A percentile compares a stretch with the other conserved stretches of the same genome.
Conservation (phyloP, 148 eudicot species). For the Fagopyrum esculentum region DNA sequence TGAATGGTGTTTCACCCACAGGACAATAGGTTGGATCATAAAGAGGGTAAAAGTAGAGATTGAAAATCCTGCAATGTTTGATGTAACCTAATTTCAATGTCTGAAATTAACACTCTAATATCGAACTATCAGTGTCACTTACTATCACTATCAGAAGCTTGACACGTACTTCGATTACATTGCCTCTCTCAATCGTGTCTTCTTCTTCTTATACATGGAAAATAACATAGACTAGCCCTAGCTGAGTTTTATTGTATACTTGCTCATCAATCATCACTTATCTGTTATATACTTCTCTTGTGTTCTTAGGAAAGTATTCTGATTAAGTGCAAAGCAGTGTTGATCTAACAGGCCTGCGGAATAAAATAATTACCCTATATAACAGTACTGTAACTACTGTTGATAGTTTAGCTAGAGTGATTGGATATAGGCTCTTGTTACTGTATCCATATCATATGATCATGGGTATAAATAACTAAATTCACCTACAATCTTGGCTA, state of each 20-base stretch:
- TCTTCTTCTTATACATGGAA: background rate
- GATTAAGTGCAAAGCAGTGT: too few relatives aligned
- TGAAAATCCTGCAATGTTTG: background rate
- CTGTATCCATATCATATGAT: too few relatives aligned
- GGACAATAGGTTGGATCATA: background rate
- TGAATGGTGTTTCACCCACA: background rate
- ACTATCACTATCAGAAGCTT: slow-evolving; percentile 9
- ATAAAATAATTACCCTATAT: too few relatives aligned
- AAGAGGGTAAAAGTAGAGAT: background rate
- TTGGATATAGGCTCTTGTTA: background rate
- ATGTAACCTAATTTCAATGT: background rate
- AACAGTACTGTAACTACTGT: too few relatives aligned
- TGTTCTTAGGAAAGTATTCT: too few relatives aligned
- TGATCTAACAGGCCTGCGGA: too few relatives aligned
- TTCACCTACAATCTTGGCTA: background rate
- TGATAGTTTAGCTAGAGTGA: too few relatives aligned
- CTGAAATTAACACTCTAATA: background rate
- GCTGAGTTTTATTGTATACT: too few relatives aligned
- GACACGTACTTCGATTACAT: background rate
- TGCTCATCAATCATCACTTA: too few relatives aligned
- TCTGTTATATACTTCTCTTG: too few relatives aligned
- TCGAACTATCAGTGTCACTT: slow-evolving; percentile 13
- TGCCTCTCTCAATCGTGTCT: background rate
- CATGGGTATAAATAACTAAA: background rate
- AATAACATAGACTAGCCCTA: too few relatives aligned